Evolutionary conservation across 2,329 filamentous ascomycete genomes (phyloP).

Genomic region (Moelleriella libera): DNA sequence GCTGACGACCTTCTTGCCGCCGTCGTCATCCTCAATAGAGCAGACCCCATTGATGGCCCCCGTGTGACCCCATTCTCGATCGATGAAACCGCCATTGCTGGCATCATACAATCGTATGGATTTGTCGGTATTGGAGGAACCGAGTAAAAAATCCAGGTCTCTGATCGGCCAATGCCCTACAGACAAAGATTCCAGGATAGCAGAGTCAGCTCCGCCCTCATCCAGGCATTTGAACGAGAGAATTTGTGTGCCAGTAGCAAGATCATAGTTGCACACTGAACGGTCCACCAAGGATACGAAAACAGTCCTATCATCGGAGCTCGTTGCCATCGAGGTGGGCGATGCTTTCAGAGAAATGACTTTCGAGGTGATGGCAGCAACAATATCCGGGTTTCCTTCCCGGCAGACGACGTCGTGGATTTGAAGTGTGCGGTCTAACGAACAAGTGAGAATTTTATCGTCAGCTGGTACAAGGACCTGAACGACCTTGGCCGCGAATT

Average conservation of each 20-base stretch:
- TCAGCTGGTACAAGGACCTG: slow-evolving; percentile 60
- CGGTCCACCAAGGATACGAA: slow-evolving; percentile 48
- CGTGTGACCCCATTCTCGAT: slow-evolving; percentile 88
- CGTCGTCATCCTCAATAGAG: slow-evolving; percentile 47
- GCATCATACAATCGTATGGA: slow-evolving; percentile 82
- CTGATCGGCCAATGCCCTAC: slow-evolving; percentile 41
- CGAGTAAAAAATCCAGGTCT: slow-evolving; percentile 56
- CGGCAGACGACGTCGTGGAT: slow-evolving; percentile 65
- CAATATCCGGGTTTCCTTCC: slow-evolving; percentile 45
- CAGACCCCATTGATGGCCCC: slow-evolving; percentile 82
- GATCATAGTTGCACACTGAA: slow-evolving; percentile 44
- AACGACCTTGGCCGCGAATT: slow-evolving; percentile 78
- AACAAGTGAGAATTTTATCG: slow-evolving; percentile 70
- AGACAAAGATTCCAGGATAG: slow-evolving; percentile 66
- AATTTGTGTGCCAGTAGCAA: slow-evolving; percentile 54
- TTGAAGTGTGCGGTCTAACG: slow-evolving; percentile 75
- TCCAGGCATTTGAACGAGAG: slow-evolving; percentile 75
- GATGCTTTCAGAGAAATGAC: slow-evolving; percentile 76
- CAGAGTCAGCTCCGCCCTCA: slow-evolving; percentile 64
- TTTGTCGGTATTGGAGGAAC: slow-evolving; percentile 91
- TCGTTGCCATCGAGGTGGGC: slow-evolving; percentile 69
- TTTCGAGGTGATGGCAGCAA: slow-evolving; percentile 65
- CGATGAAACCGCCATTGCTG: slow-evolving; percentile 61
- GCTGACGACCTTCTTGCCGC: slow-evolving; percentile 49
- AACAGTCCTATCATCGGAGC: slow-evolving; percentile 43